Evolutionary conservation across 1,284 basidiomycete genomes (phyloP).

Genomic region (Trametes polyzona): DNA sequence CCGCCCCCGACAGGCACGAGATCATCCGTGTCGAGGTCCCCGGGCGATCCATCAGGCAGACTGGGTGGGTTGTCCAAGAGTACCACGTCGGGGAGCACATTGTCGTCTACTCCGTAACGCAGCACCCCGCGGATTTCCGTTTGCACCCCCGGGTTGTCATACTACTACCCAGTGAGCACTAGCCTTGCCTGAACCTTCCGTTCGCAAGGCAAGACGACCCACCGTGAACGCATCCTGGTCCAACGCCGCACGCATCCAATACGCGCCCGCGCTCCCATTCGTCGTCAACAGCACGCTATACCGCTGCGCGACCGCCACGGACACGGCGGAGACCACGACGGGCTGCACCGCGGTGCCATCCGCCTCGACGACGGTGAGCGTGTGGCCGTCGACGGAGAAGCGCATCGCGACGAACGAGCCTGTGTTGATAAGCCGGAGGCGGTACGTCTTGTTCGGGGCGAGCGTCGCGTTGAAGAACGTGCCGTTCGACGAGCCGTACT

Average conservation of each 20-base stretch:
- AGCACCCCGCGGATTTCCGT: conserved; percentile 40
- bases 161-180: conserved; percentile 15
- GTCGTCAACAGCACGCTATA: conserved; percentile 50
- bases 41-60: conserved; percentile 23
- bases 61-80: conserved; percentile 26
- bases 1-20: conserved; percentile 33
- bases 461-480: conserved; percentile 29
- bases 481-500: conserved; percentile 36
- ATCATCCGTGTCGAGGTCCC: conserved; percentile 28
- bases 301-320: conserved; percentile 47
- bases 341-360: conserved; percentile 49
- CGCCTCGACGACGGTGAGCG: conserved; percentile 49
- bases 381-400: conserved; percentile 49
- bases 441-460: conserved; percentile 40
- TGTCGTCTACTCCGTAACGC: conserved; percentile 32
- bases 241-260: conserved; percentile 46
- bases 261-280: conserved; percentile 38
- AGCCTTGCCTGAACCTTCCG: conserved; percentile 3
- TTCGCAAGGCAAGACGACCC: conserved; percentile 16
- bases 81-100: conserved; percentile 22
- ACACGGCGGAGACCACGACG: conserved; percentile 40
- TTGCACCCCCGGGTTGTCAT: conserved; percentile 38
- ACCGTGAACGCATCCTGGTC: conserved; percentile 41
- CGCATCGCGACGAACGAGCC: conserved; percentile 48
- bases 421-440: conserved; percentile 56